Evolutionary conservation across 2,329 filamentous ascomycete genomes (phyloP).

Genomic region (Xylaria digitata): DNA sequence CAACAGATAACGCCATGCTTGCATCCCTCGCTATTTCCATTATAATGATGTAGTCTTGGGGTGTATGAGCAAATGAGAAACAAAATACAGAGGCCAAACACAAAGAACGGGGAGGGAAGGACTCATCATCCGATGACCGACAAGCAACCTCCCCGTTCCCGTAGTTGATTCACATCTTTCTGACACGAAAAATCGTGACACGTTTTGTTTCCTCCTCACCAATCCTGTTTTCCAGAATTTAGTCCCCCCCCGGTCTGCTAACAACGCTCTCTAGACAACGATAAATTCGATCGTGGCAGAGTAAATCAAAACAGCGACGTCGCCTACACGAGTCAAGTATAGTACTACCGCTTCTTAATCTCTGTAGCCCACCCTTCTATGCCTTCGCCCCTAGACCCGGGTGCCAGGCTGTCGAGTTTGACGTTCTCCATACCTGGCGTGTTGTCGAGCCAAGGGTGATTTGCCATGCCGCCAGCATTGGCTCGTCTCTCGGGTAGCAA

Average conservation of each 20-base stretch:
- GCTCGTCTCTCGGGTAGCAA: conserved; percentile 87
- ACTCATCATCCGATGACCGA: not conserved
- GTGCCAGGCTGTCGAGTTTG: conserved; percentile 76
- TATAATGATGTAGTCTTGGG: conserved; percentile 29
- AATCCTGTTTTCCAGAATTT: conserved; percentile 32
- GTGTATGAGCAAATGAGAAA: conserved; percentile 30
- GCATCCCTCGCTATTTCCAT: conserved; percentile 33
- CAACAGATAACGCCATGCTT: conserved; percentile 35
- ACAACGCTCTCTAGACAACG: conserved; percentile 16
- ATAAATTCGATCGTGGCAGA: conserved; percentile 17
- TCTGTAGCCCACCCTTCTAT: conserved; percentile 95
- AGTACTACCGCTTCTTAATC: conserved; percentile 78
- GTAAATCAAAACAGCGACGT: conserved; percentile 23
- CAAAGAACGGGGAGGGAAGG: not conserved
- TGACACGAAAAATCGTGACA: conserved; percentile 19
- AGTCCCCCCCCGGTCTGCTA: not conserved
- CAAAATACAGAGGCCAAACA: conserved; percentile 27
- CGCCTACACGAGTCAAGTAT: not conserved
- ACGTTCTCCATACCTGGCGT: conserved; percentile 89
- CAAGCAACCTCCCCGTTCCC: not conserved
- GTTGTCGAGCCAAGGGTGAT: conserved; percentile 83
- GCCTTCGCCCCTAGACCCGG: conserved; percentile 86
- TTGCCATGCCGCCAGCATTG: conserved; percentile 95
- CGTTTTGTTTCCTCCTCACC: conserved; percentile 5
- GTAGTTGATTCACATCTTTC: conserved; percentile 17